These are phyloP conservation scores for Rhizopus sp. DNA, from an alignment of 371 early-diverging fungal species.

Conservation along the genomic window DNA sequence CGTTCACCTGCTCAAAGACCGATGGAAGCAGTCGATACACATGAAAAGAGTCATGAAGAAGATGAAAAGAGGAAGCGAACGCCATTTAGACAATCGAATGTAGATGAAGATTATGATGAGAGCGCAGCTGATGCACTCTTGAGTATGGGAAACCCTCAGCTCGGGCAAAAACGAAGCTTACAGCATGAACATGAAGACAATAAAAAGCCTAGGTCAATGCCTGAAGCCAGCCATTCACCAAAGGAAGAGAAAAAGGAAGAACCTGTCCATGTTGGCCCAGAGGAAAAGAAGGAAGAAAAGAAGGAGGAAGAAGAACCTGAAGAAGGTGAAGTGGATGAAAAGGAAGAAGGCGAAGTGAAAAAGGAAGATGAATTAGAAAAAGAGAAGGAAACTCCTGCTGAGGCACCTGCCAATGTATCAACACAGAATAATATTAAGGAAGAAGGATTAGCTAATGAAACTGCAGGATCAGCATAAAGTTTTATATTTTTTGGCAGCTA, in stretches of 20 bases:
- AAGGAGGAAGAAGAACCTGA: slow-evolving; percentile 16
- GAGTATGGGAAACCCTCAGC: slow-evolving; percentile 30
- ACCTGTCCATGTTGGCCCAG: neutral
- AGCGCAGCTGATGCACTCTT: slow-evolving; percentile 36
- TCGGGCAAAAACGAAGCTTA: slow-evolving; percentile 27
- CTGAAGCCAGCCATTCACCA: slow-evolving; percentile 2
- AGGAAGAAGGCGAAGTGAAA: slow-evolving; percentile 27
- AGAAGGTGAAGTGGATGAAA: slow-evolving; percentile 16
- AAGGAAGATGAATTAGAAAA: slow-evolving; percentile 15
- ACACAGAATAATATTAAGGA: neutral
- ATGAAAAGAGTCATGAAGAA: slow-evolving; percentile 18
- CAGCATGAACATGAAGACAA: slow-evolving; percentile 15
- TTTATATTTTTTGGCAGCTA: slow-evolving; percentile 2
- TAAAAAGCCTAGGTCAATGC: slow-evolving; percentile 18
- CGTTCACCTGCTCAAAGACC: slow-evolving; percentile 26
- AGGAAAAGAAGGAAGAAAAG: slow-evolving; percentile 4
- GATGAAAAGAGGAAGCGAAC: neutral
- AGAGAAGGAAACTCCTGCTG: slow-evolving; percentile 15
- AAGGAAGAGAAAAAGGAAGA: slow-evolving; percentile 5
- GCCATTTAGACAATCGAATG: neutral
- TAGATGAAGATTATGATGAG: slow-evolving; percentile 31
- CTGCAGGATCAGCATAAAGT: slow-evolving; percentile 7
- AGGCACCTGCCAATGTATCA: slow-evolving; percentile 10
- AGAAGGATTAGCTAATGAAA: neutral
- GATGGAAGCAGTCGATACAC: slow-evolving; percentile 11